These are phyloP conservation scores for Epichloe bromicola DNA, from an alignment of 2,329 filamentous ascomycete species.

Conservation along the genomic window DNA sequence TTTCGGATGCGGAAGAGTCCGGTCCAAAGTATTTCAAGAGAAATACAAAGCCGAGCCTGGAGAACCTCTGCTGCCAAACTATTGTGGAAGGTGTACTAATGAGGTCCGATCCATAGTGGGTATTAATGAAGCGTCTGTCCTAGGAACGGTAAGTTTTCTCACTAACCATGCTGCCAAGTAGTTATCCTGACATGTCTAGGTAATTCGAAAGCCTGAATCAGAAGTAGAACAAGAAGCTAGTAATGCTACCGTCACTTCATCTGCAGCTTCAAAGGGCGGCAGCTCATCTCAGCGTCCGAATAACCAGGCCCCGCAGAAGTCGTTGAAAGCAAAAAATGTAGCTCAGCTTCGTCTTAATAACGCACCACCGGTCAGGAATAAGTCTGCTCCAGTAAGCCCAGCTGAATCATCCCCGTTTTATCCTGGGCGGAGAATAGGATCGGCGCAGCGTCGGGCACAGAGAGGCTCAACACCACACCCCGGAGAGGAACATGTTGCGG, in stretches of 20 bases:
- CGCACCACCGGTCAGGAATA: neutral
- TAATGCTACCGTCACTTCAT: neutral
- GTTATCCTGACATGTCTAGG: neutral
- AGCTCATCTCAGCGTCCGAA: neutral
- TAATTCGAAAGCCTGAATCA: neutral
- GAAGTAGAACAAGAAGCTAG: neutral
- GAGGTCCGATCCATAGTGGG: constrained; percentile 13
- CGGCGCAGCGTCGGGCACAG: constrained; percentile 17
- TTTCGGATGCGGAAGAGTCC: constrained; percentile 17
- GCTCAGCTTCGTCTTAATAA: neutral
- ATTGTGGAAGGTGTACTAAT: constrained; percentile 17
- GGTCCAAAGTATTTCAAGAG: constrained; percentile 15
- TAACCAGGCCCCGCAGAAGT: neutral
- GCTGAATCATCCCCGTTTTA: constrained; percentile 8
- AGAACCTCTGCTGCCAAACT: constrained; percentile 18
- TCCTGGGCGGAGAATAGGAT: constrained; percentile 13
- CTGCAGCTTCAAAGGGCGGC: neutral
- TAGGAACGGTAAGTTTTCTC: constrained; percentile 12
- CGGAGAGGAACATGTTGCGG: neutral
- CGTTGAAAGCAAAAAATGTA: neutral
- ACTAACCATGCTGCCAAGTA: neutral
- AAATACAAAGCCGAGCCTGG: constrained; percentile 11
- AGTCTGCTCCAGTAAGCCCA: constrained; percentile 1
- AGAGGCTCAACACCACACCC: constrained; percentile 8
- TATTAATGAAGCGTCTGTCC: constrained; percentile 15